Base-by-base conservation (phyloP, 306 rosid genomes). In the Corylus americana region DNA sequence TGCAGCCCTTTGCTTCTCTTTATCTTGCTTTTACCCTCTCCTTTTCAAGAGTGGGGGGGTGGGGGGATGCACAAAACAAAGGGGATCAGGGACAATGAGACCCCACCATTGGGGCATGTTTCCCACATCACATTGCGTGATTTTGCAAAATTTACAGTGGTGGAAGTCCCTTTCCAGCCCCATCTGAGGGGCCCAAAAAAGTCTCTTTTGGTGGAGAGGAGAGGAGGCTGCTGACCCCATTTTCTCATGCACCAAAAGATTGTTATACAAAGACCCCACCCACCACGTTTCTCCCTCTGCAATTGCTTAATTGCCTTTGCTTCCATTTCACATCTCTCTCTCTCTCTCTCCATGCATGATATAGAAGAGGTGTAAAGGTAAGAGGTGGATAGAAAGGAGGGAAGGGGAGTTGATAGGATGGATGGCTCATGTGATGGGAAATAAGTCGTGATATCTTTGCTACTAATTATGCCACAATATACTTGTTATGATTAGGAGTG, bases 241-340 rank as follows among this genome's bases (percentile, higher is more conserved):
- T 75, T 75, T 84, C 75, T 58, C 92, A 91, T 90, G 97, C 94
- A 86, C 86, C 87, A 90, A 90, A 90, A 85, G 94, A 87, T 88
- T 85, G 81, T 89, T 66, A 75, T 85, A 62, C 81, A 71, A 42
- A 55, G 72, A 79, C 81, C 91, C 91, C 87, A 85, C 91, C 76
- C 79, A 31, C 45, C 81, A 66, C 81, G 51, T 72, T 53, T 86
- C 83, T 88, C 88, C 64, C 92, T 82, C 74, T 75, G 68, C 80
- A 82, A 79, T 2, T 76, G 84, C 16, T 47, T 88, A 86, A 82
- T 88, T 88, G 90, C 92, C 97, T 91, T 94, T 94, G 97, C 98
- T 92, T 94, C 88, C 82, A 82, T 91, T 92, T 92, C 88, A 94
- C 98, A 90, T 76, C 84, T 88, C 86, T 74, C 80, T 87, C 87